Evolutionary conservation across 495 filamentous ascomycete species (phyloP).

Genomic region (Xylaria bambusicola): DNA sequence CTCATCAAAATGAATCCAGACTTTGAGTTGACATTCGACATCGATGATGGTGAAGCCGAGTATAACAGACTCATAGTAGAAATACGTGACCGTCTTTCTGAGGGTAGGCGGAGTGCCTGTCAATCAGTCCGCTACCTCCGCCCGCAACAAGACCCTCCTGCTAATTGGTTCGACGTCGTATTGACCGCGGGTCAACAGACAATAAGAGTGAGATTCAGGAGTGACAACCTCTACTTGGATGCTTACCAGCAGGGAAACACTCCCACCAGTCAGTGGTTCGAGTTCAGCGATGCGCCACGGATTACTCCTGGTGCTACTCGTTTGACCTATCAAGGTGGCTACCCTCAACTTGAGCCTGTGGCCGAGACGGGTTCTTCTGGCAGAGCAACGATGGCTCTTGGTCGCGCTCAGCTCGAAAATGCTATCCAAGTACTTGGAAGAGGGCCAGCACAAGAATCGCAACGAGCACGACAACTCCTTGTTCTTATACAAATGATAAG

Average conservation of each 20-base stretch:
- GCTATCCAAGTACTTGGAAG: neutral
- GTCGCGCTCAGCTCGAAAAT: neutral
- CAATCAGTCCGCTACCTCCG: too few species aligned
- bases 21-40: too few species aligned
- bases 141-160: too few species aligned
- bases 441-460: neutral
- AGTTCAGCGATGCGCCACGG: neutral
- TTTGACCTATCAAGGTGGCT: neutral
- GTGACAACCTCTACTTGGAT: constrained; percentile 6
- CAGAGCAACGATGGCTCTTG: neutral
- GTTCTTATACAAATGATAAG: constrained; percentile 8
- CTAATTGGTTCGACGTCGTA: too few species aligned
- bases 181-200: neutral
- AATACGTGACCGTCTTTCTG: too few species aligned
- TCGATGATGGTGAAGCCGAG: too few species aligned
- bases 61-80: too few species aligned
- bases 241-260: neutral
- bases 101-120: too few species aligned
- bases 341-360: neutral
- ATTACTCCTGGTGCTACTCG: neutral
- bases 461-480: neutral
- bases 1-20: too few species aligned
- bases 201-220: neutral
- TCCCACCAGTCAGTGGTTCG: neutral
- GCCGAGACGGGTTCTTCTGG: neutral